Percentiles rank a stretch among this genome's conserved stretches.
Conservation (phyloP, 2,329 filamentous ascomycete genomes). For the Verticillium klebahnii region DNA sequence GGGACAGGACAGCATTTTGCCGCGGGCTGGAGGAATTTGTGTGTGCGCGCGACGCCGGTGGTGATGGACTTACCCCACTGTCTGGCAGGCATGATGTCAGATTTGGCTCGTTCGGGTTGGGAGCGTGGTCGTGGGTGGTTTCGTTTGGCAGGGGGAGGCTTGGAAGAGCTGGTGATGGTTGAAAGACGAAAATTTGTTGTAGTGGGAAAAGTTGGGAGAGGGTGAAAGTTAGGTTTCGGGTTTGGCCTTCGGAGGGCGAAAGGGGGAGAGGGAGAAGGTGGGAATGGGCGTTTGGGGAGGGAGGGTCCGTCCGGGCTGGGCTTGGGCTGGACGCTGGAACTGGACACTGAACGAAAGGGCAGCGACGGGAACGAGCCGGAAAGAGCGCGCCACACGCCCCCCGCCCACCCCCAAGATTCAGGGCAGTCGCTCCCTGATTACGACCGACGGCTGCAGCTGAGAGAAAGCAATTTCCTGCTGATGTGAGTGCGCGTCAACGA, state of each 20-base stretch:
- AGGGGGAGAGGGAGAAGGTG: not conserved
- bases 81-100: slow-evolving; percentile 37
- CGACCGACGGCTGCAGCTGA: not conserved
- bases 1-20: slow-evolving; percentile 11
- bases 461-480: not conserved
- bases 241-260: not conserved
- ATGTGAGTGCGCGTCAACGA: not conserved
- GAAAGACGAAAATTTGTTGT: not conserved
- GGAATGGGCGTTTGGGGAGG: not conserved
- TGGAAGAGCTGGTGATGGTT: not conserved
- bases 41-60: slow-evolving; percentile 8
- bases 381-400: not conserved
- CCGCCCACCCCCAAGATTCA: not conserved
- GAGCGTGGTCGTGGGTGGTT: not conserved
- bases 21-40: slow-evolving; percentile 7
- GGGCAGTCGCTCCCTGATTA: not conserved
- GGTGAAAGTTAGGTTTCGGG: not conserved
- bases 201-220: not conserved
- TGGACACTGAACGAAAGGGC: not conserved
- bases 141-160: not conserved
- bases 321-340: not conserved
- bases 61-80: slow-evolving; percentile 35
- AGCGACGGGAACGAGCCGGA: slow-evolving; percentile 1
- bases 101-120: not conserved
- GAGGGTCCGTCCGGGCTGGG: slow-evolving; percentile 2